Base-by-base conservation (phyloP, 2,329 filamentous ascomycete species). In the Hymenoscyphus salicellus region DNA sequence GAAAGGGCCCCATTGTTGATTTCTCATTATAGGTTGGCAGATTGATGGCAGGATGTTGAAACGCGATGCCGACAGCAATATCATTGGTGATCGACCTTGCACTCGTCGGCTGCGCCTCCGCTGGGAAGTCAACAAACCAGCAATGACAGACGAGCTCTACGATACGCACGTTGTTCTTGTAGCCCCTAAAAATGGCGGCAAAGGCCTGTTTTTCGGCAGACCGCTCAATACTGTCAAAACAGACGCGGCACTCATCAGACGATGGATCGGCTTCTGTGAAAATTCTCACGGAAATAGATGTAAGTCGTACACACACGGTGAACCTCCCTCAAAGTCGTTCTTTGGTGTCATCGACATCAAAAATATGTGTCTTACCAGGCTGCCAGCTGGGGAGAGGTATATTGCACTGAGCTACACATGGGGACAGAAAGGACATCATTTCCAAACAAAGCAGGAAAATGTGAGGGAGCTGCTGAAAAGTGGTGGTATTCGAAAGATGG, bases 381-480 rank as follows among this genome's bases (percentile, higher is more conserved):
- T 66, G 3, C 65, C 65, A 17, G 28, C 10, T 16, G 26, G 46
- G 1, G 30, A 58, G 59, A 33, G 16, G 20, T 56, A 61, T 26
- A 46, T 66, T 20, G 66, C 66, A n/a, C 33, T 68, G 46, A 67
- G 65, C 32, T 69, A 67, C 60, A 61, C 63, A 16, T 69, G 67
- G 67, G 67, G 65, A 2, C 28, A 26, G 20, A 20, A 36, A 5
- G 16, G 55, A 23, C 36, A 55, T 10, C 23, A 30, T 10, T 58
- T 43, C 43, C 57, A 23, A 7, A 60, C 63, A 5, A 36, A 26
- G 1, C n/a, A 20, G 14, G 20, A 38, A 2, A 63, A 61, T 75
- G 23, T 74, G 72, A 65, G 46, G 36, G 36, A 60, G 6, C 41
- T 43, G 6, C 30, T 11, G 20, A n/a, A 28, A 6, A 58, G 41